Conservation (phyloP, 2,329 filamentous ascomycete genomes). For the Delphinella strobiligena region DNA sequence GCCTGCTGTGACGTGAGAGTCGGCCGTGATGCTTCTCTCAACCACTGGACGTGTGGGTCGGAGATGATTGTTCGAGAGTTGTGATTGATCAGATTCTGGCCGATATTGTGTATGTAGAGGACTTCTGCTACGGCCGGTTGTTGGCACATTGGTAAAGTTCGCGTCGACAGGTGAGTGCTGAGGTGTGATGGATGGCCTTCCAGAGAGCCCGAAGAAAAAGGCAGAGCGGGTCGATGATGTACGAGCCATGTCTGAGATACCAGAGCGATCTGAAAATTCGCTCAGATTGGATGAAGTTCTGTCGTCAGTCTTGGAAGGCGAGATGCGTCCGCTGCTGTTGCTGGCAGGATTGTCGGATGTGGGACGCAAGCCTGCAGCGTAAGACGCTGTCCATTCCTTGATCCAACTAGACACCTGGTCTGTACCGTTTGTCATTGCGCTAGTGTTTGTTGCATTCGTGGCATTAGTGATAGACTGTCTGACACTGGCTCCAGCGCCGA, state of each 20-base stretch:
- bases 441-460: constrained; percentile 11
- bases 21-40: no score
- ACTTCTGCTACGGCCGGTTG: neutral
- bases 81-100: no score
- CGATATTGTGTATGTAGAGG: neutral
- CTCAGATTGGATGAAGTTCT: constrained; percentile 45
- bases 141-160: neutral
- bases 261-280: constrained; percentile 35
- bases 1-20: constrained; percentile 3
- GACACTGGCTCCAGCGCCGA: constrained; percentile 5
- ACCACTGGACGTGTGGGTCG: no score
- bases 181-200: constrained; percentile 8
- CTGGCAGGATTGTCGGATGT: constrained; percentile 2
- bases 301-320: constrained; percentile 42
- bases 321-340: constrained; percentile 23
- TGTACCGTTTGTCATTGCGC: constrained; percentile 10
- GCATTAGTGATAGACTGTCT: constrained; percentile 16
- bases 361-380: constrained; percentile 5
- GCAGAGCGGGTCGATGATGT: constrained; percentile 33
- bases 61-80: no score
- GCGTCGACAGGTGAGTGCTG: neutral
- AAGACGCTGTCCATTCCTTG: constrained; percentile 11
- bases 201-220: constrained; percentile 9
- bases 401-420: constrained; percentile 17
- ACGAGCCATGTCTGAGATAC: constrained; percentile 30